A percentile compares a stretch with the other conserved stretches of the same genome.
Conservation (phyloP, 176 grass and related monocot genomes). For the Rhynchospora pubera region DNA sequence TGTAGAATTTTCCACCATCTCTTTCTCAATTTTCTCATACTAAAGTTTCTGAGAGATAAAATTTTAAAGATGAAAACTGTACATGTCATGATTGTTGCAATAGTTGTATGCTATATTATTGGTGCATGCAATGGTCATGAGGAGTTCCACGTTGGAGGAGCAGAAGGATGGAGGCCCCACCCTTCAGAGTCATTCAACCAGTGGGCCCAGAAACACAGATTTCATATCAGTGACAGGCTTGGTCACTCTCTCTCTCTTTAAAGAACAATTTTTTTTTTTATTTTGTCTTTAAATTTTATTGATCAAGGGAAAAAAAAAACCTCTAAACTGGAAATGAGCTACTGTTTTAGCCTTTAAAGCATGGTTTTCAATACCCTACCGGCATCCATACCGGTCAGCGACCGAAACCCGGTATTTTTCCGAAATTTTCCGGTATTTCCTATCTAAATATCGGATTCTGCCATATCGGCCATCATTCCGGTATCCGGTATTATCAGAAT, state of each 20-base stretch:
- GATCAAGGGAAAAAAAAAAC: background rate
- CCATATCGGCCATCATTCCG: no score
- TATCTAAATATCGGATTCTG: no score
- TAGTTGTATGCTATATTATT: background rate
- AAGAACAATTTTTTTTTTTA: background rate
- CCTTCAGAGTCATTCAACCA: slow-evolving; percentile 9
- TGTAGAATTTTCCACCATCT: background rate
- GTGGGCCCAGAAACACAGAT: slow-evolving; percentile 7
- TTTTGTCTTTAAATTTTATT: background rate
- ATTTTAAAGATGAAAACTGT: background rate
- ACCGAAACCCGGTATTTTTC: no score
- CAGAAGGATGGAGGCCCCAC: slow-evolving; percentile 13
- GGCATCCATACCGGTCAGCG: no score
- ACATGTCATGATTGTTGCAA: background rate
- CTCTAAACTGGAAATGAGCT: background rate
- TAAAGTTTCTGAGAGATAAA: background rate
- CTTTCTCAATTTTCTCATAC: background rate
- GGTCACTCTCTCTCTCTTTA: background rate
- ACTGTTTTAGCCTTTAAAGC: background rate
- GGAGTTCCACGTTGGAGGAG: slow-evolving; percentile 17
- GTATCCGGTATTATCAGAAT: no score
- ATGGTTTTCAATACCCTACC: no score
- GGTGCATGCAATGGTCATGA: background rate
- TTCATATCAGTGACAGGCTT: slow-evolving; percentile 18
- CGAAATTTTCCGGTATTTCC: no score